These are phyloP conservation scores for Saccharomycopsis lassenensis DNA, from an alignment of 805 yeast species.

Conservation along the genomic window DNA sequence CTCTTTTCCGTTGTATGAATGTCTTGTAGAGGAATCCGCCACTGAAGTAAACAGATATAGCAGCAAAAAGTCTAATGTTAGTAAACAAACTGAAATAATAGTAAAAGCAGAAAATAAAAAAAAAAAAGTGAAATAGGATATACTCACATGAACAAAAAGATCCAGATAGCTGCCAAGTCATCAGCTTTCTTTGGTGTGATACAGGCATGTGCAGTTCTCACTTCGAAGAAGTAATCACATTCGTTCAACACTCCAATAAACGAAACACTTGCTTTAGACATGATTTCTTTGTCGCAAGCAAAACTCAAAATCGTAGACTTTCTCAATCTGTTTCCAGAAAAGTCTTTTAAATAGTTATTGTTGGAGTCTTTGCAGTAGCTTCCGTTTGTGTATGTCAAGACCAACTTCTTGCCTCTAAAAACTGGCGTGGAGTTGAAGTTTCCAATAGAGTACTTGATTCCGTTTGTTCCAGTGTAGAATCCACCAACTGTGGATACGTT, in stretches of 20 bases:
- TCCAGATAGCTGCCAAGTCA: conserved; percentile 54
- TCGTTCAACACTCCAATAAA: conserved; percentile 65
- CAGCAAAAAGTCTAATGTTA: conserved; percentile 25
- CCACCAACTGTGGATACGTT: conserved; percentile 45
- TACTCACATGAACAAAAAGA: conserved; percentile 43
- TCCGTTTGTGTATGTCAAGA: conserved; percentile 62
- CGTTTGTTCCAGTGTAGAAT: conserved; percentile 37
- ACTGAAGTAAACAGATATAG: conserved; percentile 31
- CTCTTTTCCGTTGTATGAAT: conserved; percentile 9
- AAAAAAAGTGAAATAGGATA: conserved; percentile 29
- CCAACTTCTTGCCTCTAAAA: conserved; percentile 61
- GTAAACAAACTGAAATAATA: conserved; percentile 20
- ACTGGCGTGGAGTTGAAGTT: conserved; percentile 47
- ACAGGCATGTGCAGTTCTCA: conserved; percentile 77
- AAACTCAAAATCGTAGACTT: conserved; percentile 62
- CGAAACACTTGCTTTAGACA: conserved; percentile 51
- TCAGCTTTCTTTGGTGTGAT: conserved; percentile 63
- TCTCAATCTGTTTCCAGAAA: conserved; percentile 39
- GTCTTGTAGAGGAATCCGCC: conserved; percentile 29
- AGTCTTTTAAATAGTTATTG: conserved; percentile 17
- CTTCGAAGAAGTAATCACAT: conserved; percentile 78
- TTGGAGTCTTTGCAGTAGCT: conserved; percentile 36
- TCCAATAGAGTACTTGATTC: conserved; percentile 46
- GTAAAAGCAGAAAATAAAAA: conserved; percentile 31
- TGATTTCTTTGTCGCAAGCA: conserved; percentile 68